phyloP scores from a whole-genome alignment of 306 rosid genomes.

The Macrotyloma uniflorum region DNA sequence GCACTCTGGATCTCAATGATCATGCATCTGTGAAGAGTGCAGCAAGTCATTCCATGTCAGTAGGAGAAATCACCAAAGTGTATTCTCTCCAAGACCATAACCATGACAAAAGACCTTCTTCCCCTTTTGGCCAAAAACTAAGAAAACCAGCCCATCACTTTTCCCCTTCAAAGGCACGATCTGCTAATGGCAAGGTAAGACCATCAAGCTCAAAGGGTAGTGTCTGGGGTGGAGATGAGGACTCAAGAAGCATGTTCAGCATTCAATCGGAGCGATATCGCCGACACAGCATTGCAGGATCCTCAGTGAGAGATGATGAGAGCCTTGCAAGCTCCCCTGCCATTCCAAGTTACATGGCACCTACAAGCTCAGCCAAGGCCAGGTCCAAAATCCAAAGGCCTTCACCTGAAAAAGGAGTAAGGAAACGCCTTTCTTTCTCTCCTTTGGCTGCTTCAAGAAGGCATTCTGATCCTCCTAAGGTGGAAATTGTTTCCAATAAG shows the following conservation, averaged over 20 bases:
- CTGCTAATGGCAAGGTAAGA: slow-evolving; percentile 35
- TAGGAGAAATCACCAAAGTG: slow-evolving; percentile 58
- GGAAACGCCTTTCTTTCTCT: slow-evolving; percentile 68
- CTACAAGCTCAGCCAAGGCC: slow-evolving; percentile 56
- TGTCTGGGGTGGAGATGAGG: slow-evolving; percentile 51
- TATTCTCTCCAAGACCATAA: slow-evolving; percentile 43
- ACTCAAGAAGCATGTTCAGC: slow-evolving; percentile 52
- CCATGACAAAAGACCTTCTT: slow-evolving; percentile 43
- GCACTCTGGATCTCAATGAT: slow-evolving; percentile 49
- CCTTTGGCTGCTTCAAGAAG: slow-evolving; percentile 53
- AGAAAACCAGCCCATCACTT: slow-evolving; percentile 44
- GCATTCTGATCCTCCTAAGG: slow-evolving; percentile 66
- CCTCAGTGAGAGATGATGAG: slow-evolving; percentile 59
- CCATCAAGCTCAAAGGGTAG: slow-evolving; percentile 45
- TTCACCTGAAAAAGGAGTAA: slow-evolving; percentile 52
- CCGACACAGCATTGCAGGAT: slow-evolving; percentile 71
- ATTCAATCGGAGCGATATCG: slow-evolving; percentile 56
- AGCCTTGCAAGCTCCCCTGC: slow-evolving; percentile 60
- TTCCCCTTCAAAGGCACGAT: slow-evolving; percentile 50
- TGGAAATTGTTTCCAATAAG: slow-evolving; percentile 9
- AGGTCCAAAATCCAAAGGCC: slow-evolving; percentile 57
- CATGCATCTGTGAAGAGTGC: slow-evolving; percentile 49
- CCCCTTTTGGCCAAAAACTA: slow-evolving; percentile 46
- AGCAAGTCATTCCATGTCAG: slow-evolving; percentile 45
- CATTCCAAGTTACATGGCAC: slow-evolving; percentile 51